Conservation (phyloP, 2,329 filamentous ascomycete species). For the Dothideomycetes sp. region DNA sequence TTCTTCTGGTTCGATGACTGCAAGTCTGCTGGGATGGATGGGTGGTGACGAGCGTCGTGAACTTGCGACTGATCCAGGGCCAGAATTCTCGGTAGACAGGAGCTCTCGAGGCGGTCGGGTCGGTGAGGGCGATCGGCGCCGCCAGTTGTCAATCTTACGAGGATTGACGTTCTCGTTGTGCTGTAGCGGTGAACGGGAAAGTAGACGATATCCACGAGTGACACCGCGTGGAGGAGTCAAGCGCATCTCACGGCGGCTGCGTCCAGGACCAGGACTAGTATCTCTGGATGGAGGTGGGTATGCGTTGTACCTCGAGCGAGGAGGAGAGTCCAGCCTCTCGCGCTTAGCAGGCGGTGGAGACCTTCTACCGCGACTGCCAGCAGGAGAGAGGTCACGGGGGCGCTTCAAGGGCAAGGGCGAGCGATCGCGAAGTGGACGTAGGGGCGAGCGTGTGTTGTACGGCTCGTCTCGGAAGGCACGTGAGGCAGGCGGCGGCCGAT, state of each 20-base stretch:
- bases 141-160: slow-evolving; percentile 42
- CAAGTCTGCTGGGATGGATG: slow-evolving; percentile 45
- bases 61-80: slow-evolving; percentile 45
- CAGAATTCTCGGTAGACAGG: slow-evolving; percentile 41
- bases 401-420: slow-evolving; percentile 36
- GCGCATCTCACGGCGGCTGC: slow-evolving; percentile 28
- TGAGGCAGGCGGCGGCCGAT: slow-evolving; percentile 27
- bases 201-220: slow-evolving; percentile 35
- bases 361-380: slow-evolving; percentile 36
- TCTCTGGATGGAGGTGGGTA: slow-evolving; percentile 30
- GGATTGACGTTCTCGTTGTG: slow-evolving; percentile 42
- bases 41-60: slow-evolving; percentile 55
- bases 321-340: slow-evolving; percentile 33
- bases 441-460: slow-evolving; percentile 29
- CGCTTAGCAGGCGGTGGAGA: slow-evolving; percentile 33
- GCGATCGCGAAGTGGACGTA: slow-evolving; percentile 32
- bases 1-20: slow-evolving; percentile 28
- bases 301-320: slow-evolving; percentile 36
- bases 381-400: slow-evolving; percentile 38
- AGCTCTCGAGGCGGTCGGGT: slow-evolving; percentile 26
- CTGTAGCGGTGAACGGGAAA: slow-evolving; percentile 46
- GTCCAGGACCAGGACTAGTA: slow-evolving; percentile 23
- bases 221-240: slow-evolving; percentile 22
- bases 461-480: slow-evolving; percentile 25
- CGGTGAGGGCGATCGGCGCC: slow-evolving; percentile 47